phyloP scores from a whole-genome alignment of 306 rosid species.

The Fagus sylvatica region DNA sequence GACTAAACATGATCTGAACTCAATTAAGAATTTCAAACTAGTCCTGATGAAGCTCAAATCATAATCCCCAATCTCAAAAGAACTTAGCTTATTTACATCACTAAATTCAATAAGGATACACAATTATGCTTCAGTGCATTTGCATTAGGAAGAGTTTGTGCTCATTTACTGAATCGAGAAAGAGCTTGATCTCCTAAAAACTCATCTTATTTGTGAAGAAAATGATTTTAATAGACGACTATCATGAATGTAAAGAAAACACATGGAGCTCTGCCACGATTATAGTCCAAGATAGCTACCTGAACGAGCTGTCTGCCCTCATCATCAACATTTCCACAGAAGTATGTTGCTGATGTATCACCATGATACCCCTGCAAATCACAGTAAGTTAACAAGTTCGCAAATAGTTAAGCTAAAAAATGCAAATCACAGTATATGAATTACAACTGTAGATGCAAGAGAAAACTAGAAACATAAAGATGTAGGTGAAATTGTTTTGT shows the following conservation, averaged over 20 bases:
- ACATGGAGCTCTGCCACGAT: not conserved
- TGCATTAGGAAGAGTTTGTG: not conserved
- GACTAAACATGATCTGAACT: not conserved
- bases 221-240: not conserved
- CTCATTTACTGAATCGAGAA: not conserved
- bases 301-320: conserved; percentile 66
- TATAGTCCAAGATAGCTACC: conserved; percentile 45
- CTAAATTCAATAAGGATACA: not conserved
- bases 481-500: not conserved
- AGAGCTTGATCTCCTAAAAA: not conserved
- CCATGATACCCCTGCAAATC: conserved; percentile 83
- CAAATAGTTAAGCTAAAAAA: conserved; percentile 16
- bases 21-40: no score
- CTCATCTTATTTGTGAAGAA: not conserved
- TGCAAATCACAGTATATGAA: conserved; percentile 4
- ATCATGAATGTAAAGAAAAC: not conserved
- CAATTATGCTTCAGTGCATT: not conserved
- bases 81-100: not conserved
- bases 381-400: conserved; percentile 24
- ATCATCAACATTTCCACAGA: conserved; percentile 84
- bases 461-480: not conserved
- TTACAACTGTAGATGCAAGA: not conserved
- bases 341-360: conserved; percentile 84
- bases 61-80: not conserved
- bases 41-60: not conserved